Base-by-base conservation (phyloP, 371 early-diverging fungal species). In the Mucor velutinosus region DNA sequence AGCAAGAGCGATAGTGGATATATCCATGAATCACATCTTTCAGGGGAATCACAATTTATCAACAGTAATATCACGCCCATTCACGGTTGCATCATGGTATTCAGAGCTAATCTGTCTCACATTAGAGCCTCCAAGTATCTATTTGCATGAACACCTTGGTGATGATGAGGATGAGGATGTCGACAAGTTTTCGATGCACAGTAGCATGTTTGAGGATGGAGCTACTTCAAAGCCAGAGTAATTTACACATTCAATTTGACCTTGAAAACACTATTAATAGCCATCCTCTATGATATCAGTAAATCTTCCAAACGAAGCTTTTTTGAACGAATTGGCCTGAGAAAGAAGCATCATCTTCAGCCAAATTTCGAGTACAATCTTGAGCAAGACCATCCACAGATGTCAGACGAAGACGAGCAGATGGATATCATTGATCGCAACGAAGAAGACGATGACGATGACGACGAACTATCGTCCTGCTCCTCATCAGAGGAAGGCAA, bases 291-390 rank as follows among this genome's bases (percentile, higher is more conserved):
- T 17, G 45, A 17, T 19, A 17, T 53, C 21, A 49, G 62, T 58
- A 15, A 63, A 19, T 10, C 29, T 12, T 41, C 32, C 53, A 68
- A 64, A 62, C 64, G 39, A 39, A 41, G 66, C 32, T 71, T 71
- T 59, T 71, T 71, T 45, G 64, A 71, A 51, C n/a, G 67, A 58
- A 58, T 71, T 5, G 64, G 67, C 12, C 23, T 70, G 15, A 62
- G 43, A 59, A 71, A 71, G 51, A 66, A 66, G 35, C 33, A 58
- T 23, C 23, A 43, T 5, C 37, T 37, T 32, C 51, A 43, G 7
- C 14, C 53, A 4, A 29, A 49, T 21, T 17, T n/a, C 7, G 60
- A 59, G 19, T 32, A 35, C 17, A 23, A 51, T 11, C 30, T 64
- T 7, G 27, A n/a, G 14, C 47, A 33, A 58, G 66, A 58, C 58